Conservation (phyloP, 108 stramenopile species). For the Epithemia pelagica region DNA sequence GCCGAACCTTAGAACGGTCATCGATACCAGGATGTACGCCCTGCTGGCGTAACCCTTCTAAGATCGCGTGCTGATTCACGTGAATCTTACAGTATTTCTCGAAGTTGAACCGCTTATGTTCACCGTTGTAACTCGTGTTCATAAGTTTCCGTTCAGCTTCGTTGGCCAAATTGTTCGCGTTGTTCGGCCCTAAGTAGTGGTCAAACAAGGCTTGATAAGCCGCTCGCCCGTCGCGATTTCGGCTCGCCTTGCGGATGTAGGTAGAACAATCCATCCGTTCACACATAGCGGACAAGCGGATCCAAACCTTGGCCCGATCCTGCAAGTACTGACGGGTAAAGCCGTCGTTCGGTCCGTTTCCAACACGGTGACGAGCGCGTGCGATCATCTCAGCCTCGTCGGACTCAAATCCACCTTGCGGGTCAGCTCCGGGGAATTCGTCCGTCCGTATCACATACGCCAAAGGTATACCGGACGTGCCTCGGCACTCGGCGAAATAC, state of each 20-base stretch:
- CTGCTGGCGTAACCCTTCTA: background rate
- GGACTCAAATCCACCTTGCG: background rate
- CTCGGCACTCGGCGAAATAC: background rate
- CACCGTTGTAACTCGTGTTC: background rate
- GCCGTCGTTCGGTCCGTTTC: background rate
- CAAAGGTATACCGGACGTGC: background rate
- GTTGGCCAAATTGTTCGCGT: background rate
- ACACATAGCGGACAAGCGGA: background rate
- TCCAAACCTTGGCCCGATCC: background rate
- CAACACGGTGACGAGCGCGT: background rate
- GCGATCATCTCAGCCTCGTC: background rate
- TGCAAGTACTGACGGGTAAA: background rate
- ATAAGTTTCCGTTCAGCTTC: background rate
- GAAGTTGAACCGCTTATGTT: background rate
- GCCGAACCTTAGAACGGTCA: background rate
- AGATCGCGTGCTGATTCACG: background rate
- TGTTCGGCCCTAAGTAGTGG: background rate
- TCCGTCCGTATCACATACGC: background rate
- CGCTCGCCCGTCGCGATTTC: background rate
- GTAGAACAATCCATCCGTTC: background rate
- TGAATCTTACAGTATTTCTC: background rate
- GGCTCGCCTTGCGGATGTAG: background rate
- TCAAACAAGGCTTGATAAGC: background rate
- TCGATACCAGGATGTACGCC: background rate
- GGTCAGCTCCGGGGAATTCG: background rate